Base-by-base conservation (phyloP, 331 rosid species). In the Saraca asoca region DNA sequence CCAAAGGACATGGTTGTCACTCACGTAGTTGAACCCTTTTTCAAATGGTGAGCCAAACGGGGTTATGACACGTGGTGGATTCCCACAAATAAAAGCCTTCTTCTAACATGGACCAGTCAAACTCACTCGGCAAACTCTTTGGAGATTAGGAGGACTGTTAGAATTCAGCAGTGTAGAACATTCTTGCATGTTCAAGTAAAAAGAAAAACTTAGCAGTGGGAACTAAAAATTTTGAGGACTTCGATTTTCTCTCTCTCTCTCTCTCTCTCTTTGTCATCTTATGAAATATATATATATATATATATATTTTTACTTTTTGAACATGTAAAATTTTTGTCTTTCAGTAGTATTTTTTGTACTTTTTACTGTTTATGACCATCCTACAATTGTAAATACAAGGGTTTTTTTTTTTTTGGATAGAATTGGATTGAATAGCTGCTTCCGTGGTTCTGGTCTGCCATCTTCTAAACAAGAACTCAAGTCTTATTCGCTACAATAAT, bases 1-100 rank as follows among this genome's bases (percentile, higher is more conserved):
- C 49, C 44, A 49, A 76, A 71, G 64, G 82, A 74, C 79, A 71
- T 45, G 54, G 84, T 62, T 81, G 89, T 77, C 85, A 75, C 71
- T 83, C 91, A 72, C 89, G 78, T 82, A 87, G 74, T 81, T 79
- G 9, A 70, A 51, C 31, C 7, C 44, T 20, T 53, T 59, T 68
- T 38, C n/a, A 76, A 71, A 63, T 43, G 75, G 67, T 54, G 65
- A 44, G 37, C 15, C 78, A 62, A 85, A 72, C 72, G 71, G 91
- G 79, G 87, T 45, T 35, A 54, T 46, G 66, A 50, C 89, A 72
- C 77, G 82, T 82, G 79, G 70, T 13, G 35, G 43, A 62, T 62
- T 31, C 57, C 75, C 68, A 68, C 45, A 16, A 19, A 68, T 38
- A 67, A 54, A 29, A 54, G 54, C 42, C 63, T 45, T 58, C 35